Base-by-base conservation (phyloP, 2,329 filamentous ascomycete genomes). In the Xylaria sp. region DNA sequence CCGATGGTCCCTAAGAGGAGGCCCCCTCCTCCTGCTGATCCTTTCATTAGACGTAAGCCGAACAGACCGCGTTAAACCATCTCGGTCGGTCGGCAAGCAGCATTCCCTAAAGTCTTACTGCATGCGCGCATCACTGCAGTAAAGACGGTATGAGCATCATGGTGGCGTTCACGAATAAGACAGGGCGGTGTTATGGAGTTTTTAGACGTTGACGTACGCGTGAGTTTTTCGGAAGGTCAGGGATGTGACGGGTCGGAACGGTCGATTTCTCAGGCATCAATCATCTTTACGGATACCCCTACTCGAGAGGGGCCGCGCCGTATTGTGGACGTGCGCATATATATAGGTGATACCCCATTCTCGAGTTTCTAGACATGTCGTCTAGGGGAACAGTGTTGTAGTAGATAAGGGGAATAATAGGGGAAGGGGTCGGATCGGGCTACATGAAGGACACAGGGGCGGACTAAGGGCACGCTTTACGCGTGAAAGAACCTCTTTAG, bases 31-130 rank as follows among this genome's bases (percentile, higher is more conserved):
- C 29, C 62, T 16, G 39, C 62, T 1, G 63, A 67, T 43, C 65
- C 65, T 39, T 67, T 67, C 37, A 66, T 67, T 52, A 63, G 48
- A 41, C 60, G 64, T 51, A 67, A 66, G 43, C 65, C 63, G 13
- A 67, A 64, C 45, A 61, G 48, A 43, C 65, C 64, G 50, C 60
- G 48, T 21, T 66, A 41, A 49, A 13, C 18, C 5, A 13, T 41
- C 13, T 41, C 4, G 21, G 11, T 9, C 7, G 18, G 11, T 9
- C 7, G 18, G 34, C 7, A 26, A 51, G 20, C 18, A 20, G 9
- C 18, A 7, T 39, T 18, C 39, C n/a, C 4, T 17, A 17, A 19
- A 4, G 21, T 24, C 38, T 17, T 6, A 22, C 29, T 40, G 21
- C 18, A 19, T 22, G 39, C n/a, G n/a, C n/a, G n/a, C 38, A 44